These are phyloP conservation scores for Fonsecaea pedrosoi DNA, from an alignment of 2,329 filamentous ascomycete genomes.

Conservation along the genomic window DNA sequence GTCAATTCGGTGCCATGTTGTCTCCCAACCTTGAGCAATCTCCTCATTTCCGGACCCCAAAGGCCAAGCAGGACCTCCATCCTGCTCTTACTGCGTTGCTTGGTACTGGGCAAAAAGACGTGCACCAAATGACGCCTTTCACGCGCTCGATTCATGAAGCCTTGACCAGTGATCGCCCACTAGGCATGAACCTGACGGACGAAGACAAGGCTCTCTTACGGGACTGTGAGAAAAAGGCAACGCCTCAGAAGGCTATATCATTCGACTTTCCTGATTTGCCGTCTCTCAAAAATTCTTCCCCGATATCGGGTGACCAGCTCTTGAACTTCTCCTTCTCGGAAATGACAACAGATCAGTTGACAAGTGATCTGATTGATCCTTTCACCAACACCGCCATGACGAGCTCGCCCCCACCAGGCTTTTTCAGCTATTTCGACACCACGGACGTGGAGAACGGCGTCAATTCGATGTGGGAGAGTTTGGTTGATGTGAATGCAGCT, in stretches of 20 bases:
- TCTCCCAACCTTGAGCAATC: slow-evolving; percentile 44
- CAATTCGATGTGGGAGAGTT: slow-evolving; percentile 31
- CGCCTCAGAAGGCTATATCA: slow-evolving; percentile 45
- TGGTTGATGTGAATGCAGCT: slow-evolving; percentile 20
- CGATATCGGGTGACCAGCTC: slow-evolving; percentile 31
- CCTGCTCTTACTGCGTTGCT: slow-evolving; percentile 33
- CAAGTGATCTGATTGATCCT: slow-evolving; percentile 49
- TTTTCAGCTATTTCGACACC: slow-evolving; percentile 40
- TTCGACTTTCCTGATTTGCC: slow-evolving; percentile 50
- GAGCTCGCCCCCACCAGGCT: slow-evolving; percentile 51
- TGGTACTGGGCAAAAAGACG: slow-evolving; percentile 32
- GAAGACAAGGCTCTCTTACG: slow-evolving; percentile 19
- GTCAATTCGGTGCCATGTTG: slow-evolving; percentile 35
- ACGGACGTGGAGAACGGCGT: slow-evolving; percentile 26
- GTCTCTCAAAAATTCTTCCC: slow-evolving; percentile 39
- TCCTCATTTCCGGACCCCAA: slow-evolving; percentile 38
- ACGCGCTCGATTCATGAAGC: slow-evolving; percentile 39
- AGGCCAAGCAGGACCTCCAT: slow-evolving; percentile 27
- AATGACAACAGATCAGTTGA: slow-evolving; percentile 39
- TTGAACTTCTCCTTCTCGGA: slow-evolving; percentile 36
- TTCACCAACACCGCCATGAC: slow-evolving; percentile 56
- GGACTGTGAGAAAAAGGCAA: slow-evolving; percentile 54
- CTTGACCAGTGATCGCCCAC: slow-evolving; percentile 29
- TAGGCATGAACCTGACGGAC: slow-evolving; percentile 14
- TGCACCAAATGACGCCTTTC: slow-evolving; percentile 40